Base-by-base conservation (phyloP, 768 basidiomycete genomes). In the Coprinopsis cinerea region DNA sequence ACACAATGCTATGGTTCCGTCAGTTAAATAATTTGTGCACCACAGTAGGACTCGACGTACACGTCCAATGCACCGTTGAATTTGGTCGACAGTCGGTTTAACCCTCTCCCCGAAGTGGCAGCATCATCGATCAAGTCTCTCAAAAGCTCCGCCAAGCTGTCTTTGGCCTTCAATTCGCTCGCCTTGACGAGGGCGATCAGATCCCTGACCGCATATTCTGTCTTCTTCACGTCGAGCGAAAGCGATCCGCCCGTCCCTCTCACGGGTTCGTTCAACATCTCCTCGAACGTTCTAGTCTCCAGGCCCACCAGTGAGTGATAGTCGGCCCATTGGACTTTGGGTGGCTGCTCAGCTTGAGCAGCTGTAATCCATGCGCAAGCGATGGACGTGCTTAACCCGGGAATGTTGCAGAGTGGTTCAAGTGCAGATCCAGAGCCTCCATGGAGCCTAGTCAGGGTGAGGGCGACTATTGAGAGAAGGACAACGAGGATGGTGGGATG, bases 181-280 rank as follows among this genome's bases (percentile, higher is more conserved):
- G 75, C 64, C 14, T 72, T 73, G 14, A 89, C 81, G 24, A 87
- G 69, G 4, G 78, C 73, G 13, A 77, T 67, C 46, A 91, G 70
- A 59, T 91, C 88, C 20, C 64, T 68, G 1, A 83, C 85, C 13
- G 86, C 88, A 77, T 89, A 82, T 56, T 89, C 83, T 13, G 85
- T 82, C 61, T 81, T 83, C 65, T 87, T 81, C 54, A 91, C 76
- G 48, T 86, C 78, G 37, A 86, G 59, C 3, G 84, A 78, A 30
- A 91, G 61, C 0, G 82, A 78, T 0, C 79, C 76, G 14, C 35
- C 13, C 1, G 14, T 9, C 9, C 37, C 14, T 1, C 82, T 79
- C 0, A 75, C 70, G 0, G 81, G 70, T 40, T 81, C 78, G 41
- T 78, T 78, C 22, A 84, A 61, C 15, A 89, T 64, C 54, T 85